phyloP scores from a whole-genome alignment of 2,329 filamentous ascomycete species.

The Xylaria sp. region DNA sequence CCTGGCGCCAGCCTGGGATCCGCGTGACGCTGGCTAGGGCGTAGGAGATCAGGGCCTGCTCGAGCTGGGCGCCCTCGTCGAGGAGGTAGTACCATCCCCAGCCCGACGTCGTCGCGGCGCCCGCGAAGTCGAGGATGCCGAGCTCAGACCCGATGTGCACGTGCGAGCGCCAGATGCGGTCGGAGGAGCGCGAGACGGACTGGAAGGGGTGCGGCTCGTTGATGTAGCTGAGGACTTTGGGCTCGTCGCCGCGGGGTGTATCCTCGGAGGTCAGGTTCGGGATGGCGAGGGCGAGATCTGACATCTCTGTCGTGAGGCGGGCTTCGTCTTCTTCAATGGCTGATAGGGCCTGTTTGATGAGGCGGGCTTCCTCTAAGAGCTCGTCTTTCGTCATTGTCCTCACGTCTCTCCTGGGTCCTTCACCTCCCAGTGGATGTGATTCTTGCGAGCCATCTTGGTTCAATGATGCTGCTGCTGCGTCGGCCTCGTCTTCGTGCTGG shows the following conservation, averaged over 20 bases:
- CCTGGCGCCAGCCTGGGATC: conserved; percentile 71
- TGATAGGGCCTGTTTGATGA: conserved; percentile 67
- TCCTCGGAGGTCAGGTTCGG: conserved; percentile 83
- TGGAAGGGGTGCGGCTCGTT: conserved; percentile 66
- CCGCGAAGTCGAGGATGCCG: conserved; percentile 88
- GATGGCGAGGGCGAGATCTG: conserved; percentile 74
- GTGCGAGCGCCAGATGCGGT: conserved; percentile 71
- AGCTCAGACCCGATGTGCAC: conserved; percentile 85
- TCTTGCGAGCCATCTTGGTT: background rate
- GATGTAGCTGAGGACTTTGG: conserved; percentile 75
- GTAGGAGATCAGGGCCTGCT: conserved; percentile 91
- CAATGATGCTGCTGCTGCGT: conserved; percentile 22
- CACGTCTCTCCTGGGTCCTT: conserved; percentile 41
- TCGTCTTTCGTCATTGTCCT: conserved; percentile 50
- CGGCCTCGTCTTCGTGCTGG: conserved; percentile 50
- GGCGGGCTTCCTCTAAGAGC: conserved; percentile 67
- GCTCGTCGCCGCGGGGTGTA: conserved; percentile 74
- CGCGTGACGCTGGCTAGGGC: conserved; percentile 72
- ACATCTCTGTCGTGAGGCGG: conserved; percentile 68
- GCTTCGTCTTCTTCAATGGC: conserved; percentile 67
- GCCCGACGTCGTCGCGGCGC: conserved; percentile 79
- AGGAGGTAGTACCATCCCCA: conserved; percentile 98
- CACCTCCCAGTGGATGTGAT: conserved; percentile 12
- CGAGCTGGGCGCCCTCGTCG: conserved; percentile 91
- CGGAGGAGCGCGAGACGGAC: conserved; percentile 38